Percentiles rank a stretch among this genome's conserved stretches.
phyloP scores from a whole-genome alignment of 2,329 filamentous ascomycete species.

The Fusarium xyrophilum region DNA sequence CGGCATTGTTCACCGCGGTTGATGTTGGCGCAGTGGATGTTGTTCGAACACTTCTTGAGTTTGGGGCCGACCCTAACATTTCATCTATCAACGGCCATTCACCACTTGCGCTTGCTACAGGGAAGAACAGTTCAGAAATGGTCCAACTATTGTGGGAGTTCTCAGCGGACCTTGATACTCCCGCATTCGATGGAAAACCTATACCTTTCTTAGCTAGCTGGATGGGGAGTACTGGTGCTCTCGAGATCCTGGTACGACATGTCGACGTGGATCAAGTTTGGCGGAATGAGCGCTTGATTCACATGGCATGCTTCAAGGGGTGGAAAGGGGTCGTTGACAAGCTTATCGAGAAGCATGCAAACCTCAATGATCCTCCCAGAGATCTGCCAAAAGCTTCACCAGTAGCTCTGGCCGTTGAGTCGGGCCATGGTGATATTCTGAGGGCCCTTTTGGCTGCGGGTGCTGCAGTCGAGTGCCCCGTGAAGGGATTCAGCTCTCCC shows the following conservation, averaged over 20 bases:
- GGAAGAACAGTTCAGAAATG: conserved; percentile 18
- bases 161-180: conserved; percentile 8
- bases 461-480: conserved; percentile 14
- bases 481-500: conserved; percentile 1
- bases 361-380: conserved; percentile 18
- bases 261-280: conserved; percentile 22
- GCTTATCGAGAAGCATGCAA: conserved; percentile 20
- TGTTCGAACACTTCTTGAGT: conserved; percentile 18
- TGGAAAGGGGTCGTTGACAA: conserved; percentile 21
- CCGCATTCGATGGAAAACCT: conserved; percentile 14
- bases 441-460: conserved; percentile 20
- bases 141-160: conserved; percentile 22
- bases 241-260: conserved; percentile 22
- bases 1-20: conserved; percentile 25
- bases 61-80: conserved; percentile 25
- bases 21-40: conserved; percentile 14
- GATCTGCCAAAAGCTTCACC: conserved; percentile 25
- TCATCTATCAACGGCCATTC: conserved; percentile 12
- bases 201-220: conserved; percentile 20
- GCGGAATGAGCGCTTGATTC: conserved; percentile 19
- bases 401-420: conserved; percentile 19
- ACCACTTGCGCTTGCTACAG: conserved; percentile 15
- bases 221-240: conserved; percentile 6
- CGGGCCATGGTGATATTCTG: conserved; percentile 10
- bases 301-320: conserved; percentile 23